Evolutionary conservation across 1,284 basidiomycete species (phyloP), one percentile per base, ranked within the genome.

Genomic region (Ceratobasidium sp.): DNA sequence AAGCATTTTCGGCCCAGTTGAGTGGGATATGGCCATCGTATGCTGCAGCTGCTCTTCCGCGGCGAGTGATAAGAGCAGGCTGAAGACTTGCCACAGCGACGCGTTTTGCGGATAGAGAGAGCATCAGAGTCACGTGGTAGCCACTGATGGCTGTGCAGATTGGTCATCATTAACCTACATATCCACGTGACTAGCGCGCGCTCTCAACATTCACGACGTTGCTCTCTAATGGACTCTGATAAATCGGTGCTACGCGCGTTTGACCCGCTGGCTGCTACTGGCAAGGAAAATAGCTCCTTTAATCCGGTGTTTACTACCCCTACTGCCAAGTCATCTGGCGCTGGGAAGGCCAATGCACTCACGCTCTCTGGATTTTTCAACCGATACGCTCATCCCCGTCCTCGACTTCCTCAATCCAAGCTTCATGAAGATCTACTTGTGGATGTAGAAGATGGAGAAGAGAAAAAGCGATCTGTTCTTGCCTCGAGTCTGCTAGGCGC

Each of bases 1-100:
- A 90, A 7, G 91, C 90, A 82, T 93, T 94, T 84, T 97, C 94
- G 80, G 95, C 91, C 81, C 87, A 86, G 82, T 89, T 93, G 56
- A 98, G 86, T 3, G 93, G 94, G 76, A 96, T 90, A 83, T 97
- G 95, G 42, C 93, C 94, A 39, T 91, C 89, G 75, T 88, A 88
- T 10, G 78, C 78, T 20, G 82, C 80, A 26, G 63, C 39, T 8
- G 78, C 53, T 31, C n/a, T 71, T 28, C 28, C 28, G 5, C 54
- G 53, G 13, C 47, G 68, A 26, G 39, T 35, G 28, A 60, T 13
- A 5, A 49, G 35, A n/a, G 54, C 3, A 60, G 68, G 68, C 26
- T 42, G 28, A 54, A 60, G 20, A 5, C 39, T 37, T 42, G 54
- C 68, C 33, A 33, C 35, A 60, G 39, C 58, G 54, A 71, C 68